Evolutionary conservation across 352 stramenopile species (phyloP).

Genomic region (Phytophthora nicotianae): DNA sequence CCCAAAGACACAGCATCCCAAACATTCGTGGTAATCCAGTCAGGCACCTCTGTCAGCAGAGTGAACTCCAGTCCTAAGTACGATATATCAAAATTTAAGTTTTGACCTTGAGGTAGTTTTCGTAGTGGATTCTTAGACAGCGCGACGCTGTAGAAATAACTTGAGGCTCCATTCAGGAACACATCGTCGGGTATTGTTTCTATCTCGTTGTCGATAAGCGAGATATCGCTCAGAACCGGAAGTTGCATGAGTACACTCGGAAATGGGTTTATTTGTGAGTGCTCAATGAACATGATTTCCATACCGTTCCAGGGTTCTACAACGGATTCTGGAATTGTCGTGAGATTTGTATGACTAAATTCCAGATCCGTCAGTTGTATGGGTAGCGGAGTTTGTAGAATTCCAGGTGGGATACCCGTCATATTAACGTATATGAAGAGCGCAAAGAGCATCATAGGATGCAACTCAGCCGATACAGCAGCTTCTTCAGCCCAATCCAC

Average conservation of each 20-base stretch:
- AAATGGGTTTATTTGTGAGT: slow-evolving; percentile 34
- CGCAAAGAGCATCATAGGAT: slow-evolving; percentile 40
- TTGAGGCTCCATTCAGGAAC: slow-evolving; percentile 14
- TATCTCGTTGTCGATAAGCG: slow-evolving; percentile 45
- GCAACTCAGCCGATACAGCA: slow-evolving; percentile 33
- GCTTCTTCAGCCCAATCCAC: slow-evolving; percentile 39
- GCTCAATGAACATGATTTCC: slow-evolving; percentile 37
- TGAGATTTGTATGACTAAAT: slow-evolving; percentile 48
- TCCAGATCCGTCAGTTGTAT: slow-evolving; percentile 50
- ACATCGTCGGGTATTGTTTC: slow-evolving; percentile 21
- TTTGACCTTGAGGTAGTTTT: slow-evolving; percentile 24
- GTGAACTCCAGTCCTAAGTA: slow-evolving; percentile 45
- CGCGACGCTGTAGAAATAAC: slow-evolving; percentile 32
- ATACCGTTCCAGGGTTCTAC: slow-evolving; percentile 10
- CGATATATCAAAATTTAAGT: slow-evolving; percentile 24
- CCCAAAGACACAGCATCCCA: slow-evolving; percentile 17
- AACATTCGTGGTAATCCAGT: slow-evolving; percentile 34
- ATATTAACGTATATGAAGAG: slow-evolving; percentile 51
- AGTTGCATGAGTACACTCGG: slow-evolving; percentile 30
- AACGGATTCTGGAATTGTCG: slow-evolving; percentile 31
- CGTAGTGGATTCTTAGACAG: slow-evolving; percentile 38
- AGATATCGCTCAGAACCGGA: slow-evolving; percentile 31
- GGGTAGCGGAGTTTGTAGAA: slow-evolving; percentile 38
- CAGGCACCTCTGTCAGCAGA: slow-evolving; percentile 22
- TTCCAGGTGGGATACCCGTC: slow-evolving; percentile 40